Conservation (phyloP, 2,329 filamentous ascomycete species). For the Arthroderma uncinatum region DNA sequence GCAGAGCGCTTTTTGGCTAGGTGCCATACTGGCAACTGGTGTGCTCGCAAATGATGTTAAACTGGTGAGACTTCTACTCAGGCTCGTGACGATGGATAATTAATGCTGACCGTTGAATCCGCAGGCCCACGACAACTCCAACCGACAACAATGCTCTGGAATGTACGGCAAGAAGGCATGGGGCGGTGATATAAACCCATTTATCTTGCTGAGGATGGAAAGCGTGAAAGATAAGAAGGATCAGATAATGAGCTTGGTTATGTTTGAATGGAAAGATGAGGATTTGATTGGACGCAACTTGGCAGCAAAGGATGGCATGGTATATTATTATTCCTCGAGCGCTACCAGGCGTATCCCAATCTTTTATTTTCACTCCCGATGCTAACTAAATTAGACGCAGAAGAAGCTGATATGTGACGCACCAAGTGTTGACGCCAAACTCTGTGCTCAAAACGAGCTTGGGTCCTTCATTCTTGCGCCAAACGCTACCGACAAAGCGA, state of each 20-base stretch:
- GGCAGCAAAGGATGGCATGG: constrained; percentile 43
- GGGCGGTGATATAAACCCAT: constrained; percentile 80
- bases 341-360: neutral
- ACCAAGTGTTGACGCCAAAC: constrained; percentile 53
- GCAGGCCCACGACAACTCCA: constrained; percentile 64
- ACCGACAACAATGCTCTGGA: constrained; percentile 74
- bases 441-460: constrained; percentile 66
- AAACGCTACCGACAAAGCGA: constrained; percentile 61
- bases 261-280: constrained; percentile 91
- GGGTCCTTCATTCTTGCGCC: constrained; percentile 73
- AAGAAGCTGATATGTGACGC: constrained; percentile 66
- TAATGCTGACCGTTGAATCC: neutral
- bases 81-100: neutral
- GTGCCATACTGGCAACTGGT: constrained; percentile 28
- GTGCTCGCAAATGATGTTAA: constrained; percentile 37
- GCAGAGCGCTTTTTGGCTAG: constrained; percentile 27
- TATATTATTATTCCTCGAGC: constrained; percentile 27
- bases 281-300: constrained; percentile 61
- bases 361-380: neutral
- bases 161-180: constrained; percentile 89
- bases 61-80: constrained; percentile 26
- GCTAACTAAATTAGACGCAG: constrained; percentile 24
- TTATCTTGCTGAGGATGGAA: constrained; percentile 74
- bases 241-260: constrained; percentile 67
- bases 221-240: constrained; percentile 47